Evolutionary conservation across 2,329 filamentous ascomycete genomes (phyloP), one percentile per base, ranked within the genome.

Genomic region (Trichoderma arundinaceum): DNA sequence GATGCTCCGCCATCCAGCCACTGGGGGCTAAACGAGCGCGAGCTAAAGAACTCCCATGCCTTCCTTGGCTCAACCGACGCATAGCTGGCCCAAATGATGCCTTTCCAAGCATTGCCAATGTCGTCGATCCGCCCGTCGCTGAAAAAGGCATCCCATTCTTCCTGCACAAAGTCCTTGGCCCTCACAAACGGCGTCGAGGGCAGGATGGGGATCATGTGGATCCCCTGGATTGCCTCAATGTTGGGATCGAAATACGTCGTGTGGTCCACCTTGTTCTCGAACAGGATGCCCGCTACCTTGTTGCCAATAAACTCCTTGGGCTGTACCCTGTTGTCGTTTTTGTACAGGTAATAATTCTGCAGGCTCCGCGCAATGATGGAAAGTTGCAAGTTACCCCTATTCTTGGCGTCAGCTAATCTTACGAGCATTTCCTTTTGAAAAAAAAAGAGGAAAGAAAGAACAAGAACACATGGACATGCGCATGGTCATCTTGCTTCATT

Each of bases 211-310:
- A 94, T 83, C 91, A 95, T 94, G 79, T 95, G 91, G 71, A 94
- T 94, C 66, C 91, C 90, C 72, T 86, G 80, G 67, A 96, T 85
- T 71, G 87, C 92, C 77, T 94, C 90, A 12, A 87, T 84, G 65
- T 89, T 86, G 58, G 80, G 76, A 52, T 92, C 92, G 73, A 97
- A 97, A 79, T 92, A 97, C 1, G 94, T 97, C 3, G 91, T 90
- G 77, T 97, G 92, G 76, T 98, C 92, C 62, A 93, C 85, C 79
- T 98, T 98, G 81, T 97, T 97, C 79, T 98, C 94, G 73, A 97
- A 98, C 8, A 96, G 75, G 69, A 89, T 89, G 6, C 87, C 86
- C 2, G 83, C 82, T 43, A 84, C 87, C 77, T 91, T 93, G 82
- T 98, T 98, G 48, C 82, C 86, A 68, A 92, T 88, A 74, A 96